phyloP scores from a whole-genome alignment of 2,329 filamentous ascomycete genomes.

The Alternaria viburni region DNA sequence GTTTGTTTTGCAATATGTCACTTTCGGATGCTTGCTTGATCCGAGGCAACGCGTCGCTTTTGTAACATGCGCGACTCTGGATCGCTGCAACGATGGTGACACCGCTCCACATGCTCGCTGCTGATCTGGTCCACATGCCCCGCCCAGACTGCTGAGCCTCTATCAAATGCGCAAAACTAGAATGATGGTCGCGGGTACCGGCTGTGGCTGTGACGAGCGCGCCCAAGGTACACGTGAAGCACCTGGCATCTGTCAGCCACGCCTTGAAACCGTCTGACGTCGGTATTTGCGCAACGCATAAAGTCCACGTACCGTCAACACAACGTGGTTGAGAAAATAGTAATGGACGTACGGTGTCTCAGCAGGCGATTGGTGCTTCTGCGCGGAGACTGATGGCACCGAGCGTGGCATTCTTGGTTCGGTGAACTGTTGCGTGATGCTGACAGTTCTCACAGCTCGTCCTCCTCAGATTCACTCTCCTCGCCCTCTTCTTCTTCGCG shows the following conservation, averaged over 20 bases:
- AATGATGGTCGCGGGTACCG: background rate
- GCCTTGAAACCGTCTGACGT: background rate
- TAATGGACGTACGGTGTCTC: background rate
- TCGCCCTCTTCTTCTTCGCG: slow-evolving; percentile 10
- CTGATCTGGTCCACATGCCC: background rate
- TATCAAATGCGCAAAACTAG: background rate
- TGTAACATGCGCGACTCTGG: background rate
- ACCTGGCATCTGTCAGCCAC: slow-evolving; percentile 12
- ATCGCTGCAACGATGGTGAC: background rate
- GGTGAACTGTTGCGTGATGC: background rate
- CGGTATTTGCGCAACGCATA: background rate
- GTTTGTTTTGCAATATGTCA: slow-evolving; percentile 7
- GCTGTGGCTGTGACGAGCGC: background rate
- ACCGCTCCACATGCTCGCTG: background rate
- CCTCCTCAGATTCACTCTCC: background rate
- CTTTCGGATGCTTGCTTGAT: background rate
- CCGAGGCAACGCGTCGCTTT: background rate
- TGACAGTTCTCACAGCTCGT: slow-evolving; percentile 14
- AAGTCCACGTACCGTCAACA: background rate
- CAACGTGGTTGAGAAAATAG: background rate
- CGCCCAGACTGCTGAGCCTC: background rate
- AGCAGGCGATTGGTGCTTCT: background rate
- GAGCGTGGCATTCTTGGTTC: background rate
- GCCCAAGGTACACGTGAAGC: background rate
- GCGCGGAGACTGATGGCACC: background rate